These are phyloP conservation scores for Endoconidiophora polonica DNA, from an alignment of 2,329 filamentous ascomycete genomes.

Conservation along the genomic window DNA sequence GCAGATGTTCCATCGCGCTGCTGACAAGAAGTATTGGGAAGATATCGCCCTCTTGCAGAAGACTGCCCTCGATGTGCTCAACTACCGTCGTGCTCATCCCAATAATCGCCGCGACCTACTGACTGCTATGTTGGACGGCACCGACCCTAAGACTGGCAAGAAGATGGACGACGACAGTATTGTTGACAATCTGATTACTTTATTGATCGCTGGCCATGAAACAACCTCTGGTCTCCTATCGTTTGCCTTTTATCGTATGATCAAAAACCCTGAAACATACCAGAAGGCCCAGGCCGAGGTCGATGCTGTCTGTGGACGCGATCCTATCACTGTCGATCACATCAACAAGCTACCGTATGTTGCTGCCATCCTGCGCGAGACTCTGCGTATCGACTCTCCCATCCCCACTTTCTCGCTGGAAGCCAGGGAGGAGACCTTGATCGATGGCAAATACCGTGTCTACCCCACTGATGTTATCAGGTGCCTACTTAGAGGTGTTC, in stretches of 20 bases:
- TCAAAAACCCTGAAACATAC: constrained; percentile 44
- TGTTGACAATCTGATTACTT: constrained; percentile 55
- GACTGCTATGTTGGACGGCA: constrained; percentile 50
- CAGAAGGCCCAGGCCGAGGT: constrained; percentile 50
- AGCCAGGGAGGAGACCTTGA: constrained; percentile 34
- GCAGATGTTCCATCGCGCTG: constrained; percentile 32
- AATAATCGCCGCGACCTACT: constrained; percentile 48
- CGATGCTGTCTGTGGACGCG: constrained; percentile 44
- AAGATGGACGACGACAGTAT: constrained; percentile 47
- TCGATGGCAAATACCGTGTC: constrained; percentile 46
- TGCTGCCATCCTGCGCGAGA: constrained; percentile 47
- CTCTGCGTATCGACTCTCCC: constrained; percentile 33
- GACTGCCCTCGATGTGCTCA: constrained; percentile 42
- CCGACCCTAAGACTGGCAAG: constrained; percentile 50
- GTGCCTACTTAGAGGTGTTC: constrained; percentile 34
- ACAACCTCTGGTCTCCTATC: constrained; percentile 52
- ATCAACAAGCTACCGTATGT: constrained; percentile 49
- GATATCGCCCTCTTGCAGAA: constrained; percentile 39
- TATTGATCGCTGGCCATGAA: constrained; percentile 54
- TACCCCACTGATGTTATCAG: constrained; percentile 32
- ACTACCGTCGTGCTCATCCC: constrained; percentile 37
- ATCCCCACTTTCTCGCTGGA: constrained; percentile 35
- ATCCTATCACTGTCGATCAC: constrained; percentile 41
- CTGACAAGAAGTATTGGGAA: constrained; percentile 32
- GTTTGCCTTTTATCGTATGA: constrained; percentile 47